Evolutionary conservation across 2,329 filamentous ascomycete species (phyloP).

Genomic region (Thelonectria olida): DNA sequence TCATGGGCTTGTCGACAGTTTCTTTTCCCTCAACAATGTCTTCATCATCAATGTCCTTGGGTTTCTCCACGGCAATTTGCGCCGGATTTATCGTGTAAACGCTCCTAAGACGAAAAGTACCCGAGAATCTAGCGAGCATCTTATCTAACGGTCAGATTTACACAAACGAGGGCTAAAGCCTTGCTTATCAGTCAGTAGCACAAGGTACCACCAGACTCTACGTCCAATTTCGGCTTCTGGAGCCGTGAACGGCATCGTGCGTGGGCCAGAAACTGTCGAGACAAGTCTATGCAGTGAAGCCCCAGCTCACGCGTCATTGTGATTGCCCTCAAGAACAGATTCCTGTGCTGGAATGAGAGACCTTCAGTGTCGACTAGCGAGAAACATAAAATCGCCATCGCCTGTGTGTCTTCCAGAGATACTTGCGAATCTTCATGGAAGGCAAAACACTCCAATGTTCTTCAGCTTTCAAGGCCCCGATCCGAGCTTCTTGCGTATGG

Average conservation of each 20-base stretch:
- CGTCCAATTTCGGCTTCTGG: slow-evolving; percentile 47
- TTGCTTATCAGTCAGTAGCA: slow-evolving; percentile 48
- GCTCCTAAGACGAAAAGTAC: slow-evolving; percentile 41
- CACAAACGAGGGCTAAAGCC: not conserved
- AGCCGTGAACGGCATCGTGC: slow-evolving; percentile 28
- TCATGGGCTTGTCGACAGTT: slow-evolving; percentile 37
- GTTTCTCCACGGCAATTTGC: slow-evolving; percentile 48
- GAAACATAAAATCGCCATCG: not conserved
- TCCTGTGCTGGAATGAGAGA: too few relatives aligned
- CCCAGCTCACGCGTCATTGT: slow-evolving; percentile 30
- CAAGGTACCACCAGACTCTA: slow-evolving; percentile 53
- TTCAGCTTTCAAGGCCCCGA: too few relatives aligned
- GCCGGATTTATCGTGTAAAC: slow-evolving; percentile 46
- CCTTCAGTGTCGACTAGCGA: too few relatives aligned
- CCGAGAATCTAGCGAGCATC: slow-evolving; percentile 47
- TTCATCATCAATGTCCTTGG: slow-evolving; percentile 47
- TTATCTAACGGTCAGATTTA: slow-evolving; percentile 27
- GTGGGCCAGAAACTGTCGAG: slow-evolving; percentile 15
- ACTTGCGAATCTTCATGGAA: too few relatives aligned
- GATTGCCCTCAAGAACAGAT: slow-evolving; percentile 1
- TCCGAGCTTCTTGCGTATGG: too few relatives aligned
- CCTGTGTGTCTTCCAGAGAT: not conserved
- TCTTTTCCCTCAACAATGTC: slow-evolving; percentile 42
- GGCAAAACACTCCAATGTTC: too few relatives aligned
- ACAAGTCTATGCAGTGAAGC: slow-evolving; percentile 48